Percentiles rank a stretch among this genome's conserved stretches.
Conservation (phyloP, 495 filamentous ascomycete species). For the Neurospora sp. region DNA sequence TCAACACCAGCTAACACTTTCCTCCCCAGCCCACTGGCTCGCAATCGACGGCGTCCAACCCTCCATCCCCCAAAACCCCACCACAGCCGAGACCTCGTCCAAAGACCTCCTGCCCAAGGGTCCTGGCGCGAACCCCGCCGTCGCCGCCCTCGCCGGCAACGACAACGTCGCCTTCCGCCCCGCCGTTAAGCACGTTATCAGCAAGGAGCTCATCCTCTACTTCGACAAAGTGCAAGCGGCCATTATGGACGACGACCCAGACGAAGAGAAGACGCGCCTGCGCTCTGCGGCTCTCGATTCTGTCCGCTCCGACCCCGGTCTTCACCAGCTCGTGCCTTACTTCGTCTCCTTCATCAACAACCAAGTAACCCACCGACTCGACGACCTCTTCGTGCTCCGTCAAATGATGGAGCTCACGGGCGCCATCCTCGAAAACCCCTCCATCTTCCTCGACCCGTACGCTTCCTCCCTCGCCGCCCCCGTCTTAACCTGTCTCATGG, state of each 20-base stretch:
- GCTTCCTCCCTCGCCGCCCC: conserved; percentile 79
- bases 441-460: conserved; percentile 82
- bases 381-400: conserved; percentile 73
- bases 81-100: conserved; percentile 63
- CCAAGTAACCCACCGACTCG: conserved; percentile 84
- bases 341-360: conserved; percentile 90
- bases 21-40: conserved; percentile 72
- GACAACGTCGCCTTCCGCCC: conserved; percentile 79
- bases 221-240: conserved; percentile 87
- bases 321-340: conserved; percentile 92
- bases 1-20: conserved; percentile 8
- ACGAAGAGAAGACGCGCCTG: conserved; percentile 54
- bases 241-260: conserved; percentile 71
- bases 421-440: conserved; percentile 71
- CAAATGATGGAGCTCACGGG: conserved; percentile 85
- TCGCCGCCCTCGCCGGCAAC: conserved; percentile 71
- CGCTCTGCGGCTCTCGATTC: conserved; percentile 77
- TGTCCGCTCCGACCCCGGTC: conserved; percentile 73
- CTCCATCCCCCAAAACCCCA: conserved; percentile 90
- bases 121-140: conserved; percentile 67
- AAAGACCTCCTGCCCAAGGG: conserved; percentile 84
- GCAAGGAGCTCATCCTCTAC: conserved; percentile 92
- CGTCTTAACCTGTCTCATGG: conserved; percentile 82
- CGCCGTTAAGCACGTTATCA: conserved; percentile 86
- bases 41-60: conserved; percentile 94